Conservation (phyloP, 768 basidiomycete genomes). For the Tricholoma matsutake region DNA sequence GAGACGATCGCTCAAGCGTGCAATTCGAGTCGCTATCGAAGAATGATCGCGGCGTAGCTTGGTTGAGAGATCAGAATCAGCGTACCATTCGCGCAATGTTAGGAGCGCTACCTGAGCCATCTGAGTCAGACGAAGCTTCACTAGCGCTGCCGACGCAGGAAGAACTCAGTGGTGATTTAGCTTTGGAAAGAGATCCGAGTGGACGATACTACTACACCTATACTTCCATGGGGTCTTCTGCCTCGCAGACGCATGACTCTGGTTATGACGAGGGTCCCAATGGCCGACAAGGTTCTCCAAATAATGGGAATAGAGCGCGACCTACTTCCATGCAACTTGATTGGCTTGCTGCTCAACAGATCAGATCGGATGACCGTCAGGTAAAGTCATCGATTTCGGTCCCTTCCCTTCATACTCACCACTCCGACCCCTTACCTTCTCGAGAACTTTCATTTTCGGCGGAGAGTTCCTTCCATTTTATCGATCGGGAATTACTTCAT, state of each 20-base stretch:
- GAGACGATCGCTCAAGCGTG: slow-evolving; percentile 38
- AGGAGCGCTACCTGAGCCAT: slow-evolving; percentile 55
- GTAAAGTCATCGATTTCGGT: slow-evolving; percentile 20
- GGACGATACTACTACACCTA: slow-evolving; percentile 82
- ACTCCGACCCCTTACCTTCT: slow-evolving; percentile 25
- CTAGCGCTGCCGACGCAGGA: slow-evolving; percentile 35
- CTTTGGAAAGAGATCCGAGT: slow-evolving; percentile 59
- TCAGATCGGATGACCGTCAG: slow-evolving; percentile 26
- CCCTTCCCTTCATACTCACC: slow-evolving; percentile 25
- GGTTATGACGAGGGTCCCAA: slow-evolving; percentile 47
- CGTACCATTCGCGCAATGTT: slow-evolving; percentile 60
- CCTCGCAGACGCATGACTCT: slow-evolving; percentile 50
- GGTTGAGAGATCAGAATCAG: slow-evolving; percentile 81
- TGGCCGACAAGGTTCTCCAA: slow-evolving; percentile 21
- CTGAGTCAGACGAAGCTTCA: slow-evolving; percentile 51
- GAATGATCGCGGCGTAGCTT: slow-evolving; percentile 69
- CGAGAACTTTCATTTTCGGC: slow-evolving; percentile 9
- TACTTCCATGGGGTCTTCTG: slow-evolving; percentile 45
- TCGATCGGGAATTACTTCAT: slow-evolving; percentile 49
- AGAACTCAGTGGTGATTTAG: slow-evolving; percentile 58
- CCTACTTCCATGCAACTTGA: slow-evolving; percentile 65
- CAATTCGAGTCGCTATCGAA: slow-evolving; percentile 45
- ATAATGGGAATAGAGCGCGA: slow-evolving; percentile 35
- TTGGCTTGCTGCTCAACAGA: slow-evolving; percentile 60
- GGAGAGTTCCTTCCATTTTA: slow-evolving; percentile 2